phyloP scores from a whole-genome alignment of 2,329 filamentous ascomycete genomes.

The Monosporascus cannonballus region DNA sequence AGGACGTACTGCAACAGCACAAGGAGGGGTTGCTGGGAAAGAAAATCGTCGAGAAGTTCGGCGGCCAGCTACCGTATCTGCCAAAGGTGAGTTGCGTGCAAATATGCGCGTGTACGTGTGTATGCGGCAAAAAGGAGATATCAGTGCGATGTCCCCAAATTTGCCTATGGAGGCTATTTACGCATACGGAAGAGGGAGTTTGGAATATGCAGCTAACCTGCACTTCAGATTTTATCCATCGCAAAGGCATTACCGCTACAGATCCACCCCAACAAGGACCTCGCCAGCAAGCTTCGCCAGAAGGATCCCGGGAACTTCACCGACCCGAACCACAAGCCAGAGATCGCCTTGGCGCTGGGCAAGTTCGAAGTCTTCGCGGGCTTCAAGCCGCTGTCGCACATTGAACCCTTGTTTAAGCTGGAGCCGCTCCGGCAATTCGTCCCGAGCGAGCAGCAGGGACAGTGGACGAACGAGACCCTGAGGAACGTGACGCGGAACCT shows the following conservation, averaged over 20 bases:
- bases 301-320: slow-evolving; percentile 60
- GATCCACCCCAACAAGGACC: slow-evolving; percentile 65
- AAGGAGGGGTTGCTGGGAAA: slow-evolving; percentile 59
- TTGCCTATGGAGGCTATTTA: too few relatives aligned
- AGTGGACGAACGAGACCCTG: slow-evolving; percentile 52
- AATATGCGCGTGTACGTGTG: too few relatives aligned
- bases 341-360: slow-evolving; percentile 66
- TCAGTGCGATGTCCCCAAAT: too few relatives aligned
- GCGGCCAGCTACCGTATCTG: slow-evolving; percentile 62
- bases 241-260: slow-evolving; percentile 69
- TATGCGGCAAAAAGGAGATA: too few relatives aligned
- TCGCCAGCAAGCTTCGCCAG: slow-evolving; percentile 58
- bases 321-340: slow-evolving; percentile 73
- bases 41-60: slow-evolving; percentile 54
- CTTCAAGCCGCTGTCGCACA: slow-evolving; percentile 60
- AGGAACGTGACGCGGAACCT: slow-evolving; percentile 49
- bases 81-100: slow-evolving; percentile 48
- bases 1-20: slow-evolving; percentile 57
- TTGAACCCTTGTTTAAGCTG: slow-evolving; percentile 53
- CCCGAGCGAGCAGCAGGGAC: slow-evolving; percentile 22
- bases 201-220: too few relatives aligned
- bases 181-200: neutral
- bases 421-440: slow-evolving; percentile 46
- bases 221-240: slow-evolving; percentile 59
- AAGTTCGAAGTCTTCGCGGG: slow-evolving; percentile 73